phyloP scores from a whole-genome alignment of 1,139 yeast species.

The Debaryomycetaceae sp. region DNA sequence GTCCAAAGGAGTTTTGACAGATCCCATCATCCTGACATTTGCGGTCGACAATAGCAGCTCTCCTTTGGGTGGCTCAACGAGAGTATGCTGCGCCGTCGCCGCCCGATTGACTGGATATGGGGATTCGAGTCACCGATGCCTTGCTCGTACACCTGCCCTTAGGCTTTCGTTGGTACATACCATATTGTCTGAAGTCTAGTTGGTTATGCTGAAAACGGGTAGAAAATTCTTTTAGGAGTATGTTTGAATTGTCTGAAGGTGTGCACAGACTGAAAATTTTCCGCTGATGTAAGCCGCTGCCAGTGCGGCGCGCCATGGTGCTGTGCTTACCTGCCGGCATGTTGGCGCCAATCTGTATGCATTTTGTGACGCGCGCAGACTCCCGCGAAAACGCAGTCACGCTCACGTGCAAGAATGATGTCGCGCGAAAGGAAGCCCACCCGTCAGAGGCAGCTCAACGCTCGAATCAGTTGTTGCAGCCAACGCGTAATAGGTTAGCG shows the following conservation, averaged over 20 bases:
- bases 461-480: no score
- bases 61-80: no score
- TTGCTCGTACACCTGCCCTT: no score
- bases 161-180: slow-evolving; percentile 9
- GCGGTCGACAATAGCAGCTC: no score
- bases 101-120: no score
- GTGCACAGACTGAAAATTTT: slow-evolving; percentile 11
- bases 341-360: no score
- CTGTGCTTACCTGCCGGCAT: background rate
- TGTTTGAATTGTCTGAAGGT: slow-evolving; percentile 5
- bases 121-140: no score
- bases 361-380: background rate
- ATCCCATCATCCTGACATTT: slow-evolving; percentile 1
- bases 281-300: slow-evolving; percentile 7
- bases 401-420: slow-evolving; percentile 6
- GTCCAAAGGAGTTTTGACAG: background rate
- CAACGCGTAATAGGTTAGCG: no score
- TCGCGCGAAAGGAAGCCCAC: background rate
- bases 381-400: slow-evolving; percentile 7
- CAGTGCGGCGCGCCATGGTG: background rate
- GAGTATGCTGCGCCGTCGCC: no score
- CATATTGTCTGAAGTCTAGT: slow-evolving; percentile 10
- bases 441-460: no score
- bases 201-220: slow-evolving; percentile 4
- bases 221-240: slow-evolving; percentile 7